A percentile compares a stretch with the other conserved stretches of the same genome.
Evolutionary conservation across 345 rosid species (phyloP).

Genomic region (Arabidopsis arenosa): DNA sequence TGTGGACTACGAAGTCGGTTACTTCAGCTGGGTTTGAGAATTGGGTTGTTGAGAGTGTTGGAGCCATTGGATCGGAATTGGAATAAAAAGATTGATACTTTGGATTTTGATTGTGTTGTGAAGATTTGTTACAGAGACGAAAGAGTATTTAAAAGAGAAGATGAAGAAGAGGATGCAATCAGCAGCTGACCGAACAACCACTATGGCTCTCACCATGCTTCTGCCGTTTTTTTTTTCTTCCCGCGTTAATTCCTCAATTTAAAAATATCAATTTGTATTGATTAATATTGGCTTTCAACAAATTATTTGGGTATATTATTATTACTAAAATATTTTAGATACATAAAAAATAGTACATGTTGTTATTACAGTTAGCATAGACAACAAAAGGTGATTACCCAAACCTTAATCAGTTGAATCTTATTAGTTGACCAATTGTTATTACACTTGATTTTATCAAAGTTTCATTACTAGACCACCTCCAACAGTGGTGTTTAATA

Average conservation of each 20-base stretch:
- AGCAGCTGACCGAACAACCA: slow-evolving; percentile 45
- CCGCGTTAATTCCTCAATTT: slow-evolving; percentile 27
- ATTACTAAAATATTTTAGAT: not conserved
- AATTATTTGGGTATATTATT: not conserved
- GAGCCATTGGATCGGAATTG: slow-evolving; percentile 23
- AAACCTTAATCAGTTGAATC: not conserved
- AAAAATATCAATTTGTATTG: not conserved
- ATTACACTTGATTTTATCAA: too few species aligned
- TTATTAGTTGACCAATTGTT: not conserved
- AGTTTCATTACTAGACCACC: not conserved
- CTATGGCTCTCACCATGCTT: slow-evolving; percentile 43
- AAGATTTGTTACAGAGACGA: slow-evolving; percentile 27
- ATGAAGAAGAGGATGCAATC: slow-evolving; percentile 14
- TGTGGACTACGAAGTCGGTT: slow-evolving; percentile 52
- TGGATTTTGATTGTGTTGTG: slow-evolving; percentile 20
- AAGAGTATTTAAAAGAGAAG: slow-evolving; percentile 36
- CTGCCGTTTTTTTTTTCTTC: slow-evolving; percentile 34
- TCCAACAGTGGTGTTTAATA: too few species aligned
- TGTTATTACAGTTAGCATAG: not conserved
- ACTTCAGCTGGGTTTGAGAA: slow-evolving; percentile 39
- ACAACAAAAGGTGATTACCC: not conserved
- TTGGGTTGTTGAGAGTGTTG: slow-evolving; percentile 31
- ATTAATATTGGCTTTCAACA: not conserved
- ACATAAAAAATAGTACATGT: not conserved
- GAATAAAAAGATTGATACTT: not conserved